A percentile compares a stretch with the other conserved stretches of the same genome.
Conservation (phyloP, 345 rosid species). For the Syzygium aqueum region DNA sequence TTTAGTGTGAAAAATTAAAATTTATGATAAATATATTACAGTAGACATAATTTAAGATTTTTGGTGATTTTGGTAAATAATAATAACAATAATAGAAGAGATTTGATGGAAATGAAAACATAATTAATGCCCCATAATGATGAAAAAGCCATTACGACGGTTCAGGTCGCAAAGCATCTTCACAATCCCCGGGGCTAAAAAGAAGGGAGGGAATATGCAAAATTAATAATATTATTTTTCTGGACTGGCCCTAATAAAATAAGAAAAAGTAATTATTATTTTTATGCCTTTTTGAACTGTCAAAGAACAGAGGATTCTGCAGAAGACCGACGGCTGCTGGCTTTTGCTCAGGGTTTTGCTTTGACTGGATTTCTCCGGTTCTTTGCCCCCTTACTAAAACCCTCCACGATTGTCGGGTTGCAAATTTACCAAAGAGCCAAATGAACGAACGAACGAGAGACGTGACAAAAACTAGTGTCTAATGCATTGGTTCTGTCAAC, state of each 20-base stretch:
- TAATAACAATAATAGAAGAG: neutral
- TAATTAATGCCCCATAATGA: neutral
- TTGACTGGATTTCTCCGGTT: neutral
- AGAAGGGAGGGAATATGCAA: neutral
- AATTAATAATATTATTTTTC: neutral
- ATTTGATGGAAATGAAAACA: neutral
- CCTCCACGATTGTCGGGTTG: neutral
- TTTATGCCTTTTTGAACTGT: neutral
- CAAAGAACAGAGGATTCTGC: neutral
- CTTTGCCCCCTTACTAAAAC: neutral
- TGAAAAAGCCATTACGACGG: neutral
- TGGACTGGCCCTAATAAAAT: neutral
- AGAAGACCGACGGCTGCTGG: neutral
- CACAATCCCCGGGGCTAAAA: neutral
- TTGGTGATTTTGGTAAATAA: neutral
- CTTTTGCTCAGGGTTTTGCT: neutral
- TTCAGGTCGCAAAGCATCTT: neutral
- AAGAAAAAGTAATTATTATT: neutral
- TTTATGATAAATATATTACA: too few species aligned
- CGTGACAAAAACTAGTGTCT: neutral
- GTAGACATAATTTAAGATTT: too few species aligned
- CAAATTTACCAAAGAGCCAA: neutral
- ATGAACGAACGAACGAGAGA: neutral
- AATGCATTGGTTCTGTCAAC: too few species aligned
- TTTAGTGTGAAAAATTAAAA: too few species aligned